phyloP scores from a whole-genome alignment of 352 stramenopile genomes.

The Pythium brassicae region DNA sequence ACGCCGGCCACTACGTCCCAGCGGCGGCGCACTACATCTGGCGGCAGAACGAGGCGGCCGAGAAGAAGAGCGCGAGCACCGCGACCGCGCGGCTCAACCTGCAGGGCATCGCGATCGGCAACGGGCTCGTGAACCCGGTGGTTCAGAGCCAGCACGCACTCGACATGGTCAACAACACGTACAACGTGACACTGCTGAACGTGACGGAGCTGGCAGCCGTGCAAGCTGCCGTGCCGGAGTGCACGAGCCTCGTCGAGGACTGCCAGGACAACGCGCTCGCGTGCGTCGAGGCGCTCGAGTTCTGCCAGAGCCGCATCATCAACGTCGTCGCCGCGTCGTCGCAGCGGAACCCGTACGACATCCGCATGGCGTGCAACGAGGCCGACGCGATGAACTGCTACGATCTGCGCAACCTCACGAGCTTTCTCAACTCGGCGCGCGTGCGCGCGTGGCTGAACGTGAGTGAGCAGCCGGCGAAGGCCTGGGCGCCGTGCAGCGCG shows the following conservation, averaged over 20 bases:
- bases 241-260: not conserved
- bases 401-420: constrained; percentile 1
- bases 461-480: constrained; percentile 23
- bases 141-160: constrained; percentile 32
- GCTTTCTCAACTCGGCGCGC: constrained; percentile 1
- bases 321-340: not conserved
- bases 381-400: not conserved
- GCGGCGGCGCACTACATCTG: constrained; percentile 29
- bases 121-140: constrained; percentile 29
- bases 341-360: constrained; percentile 57
- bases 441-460: constrained; percentile 16
- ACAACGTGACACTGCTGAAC: constrained; percentile 63
- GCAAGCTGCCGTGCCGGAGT: not conserved
- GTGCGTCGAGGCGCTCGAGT: constrained; percentile 1
- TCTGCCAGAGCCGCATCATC: not conserved
- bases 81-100: constrained; percentile 20
- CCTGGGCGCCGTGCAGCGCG: constrained; percentile 92
- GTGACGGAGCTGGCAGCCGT: constrained; percentile 18
- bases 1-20: constrained; percentile 35
- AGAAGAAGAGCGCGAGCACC: constrained; percentile 3
- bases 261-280: constrained; percentile 2
- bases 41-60: constrained; percentile 13
- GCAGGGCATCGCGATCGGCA: constrained; percentile 35
- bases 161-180: constrained; percentile 67
- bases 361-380: constrained; percentile 19